Percentiles rank a stretch among this genome's conserved stretches.
Conservation (phyloP, 768 basidiomycete species). For the Symmetrospora coprosmae region DNA sequence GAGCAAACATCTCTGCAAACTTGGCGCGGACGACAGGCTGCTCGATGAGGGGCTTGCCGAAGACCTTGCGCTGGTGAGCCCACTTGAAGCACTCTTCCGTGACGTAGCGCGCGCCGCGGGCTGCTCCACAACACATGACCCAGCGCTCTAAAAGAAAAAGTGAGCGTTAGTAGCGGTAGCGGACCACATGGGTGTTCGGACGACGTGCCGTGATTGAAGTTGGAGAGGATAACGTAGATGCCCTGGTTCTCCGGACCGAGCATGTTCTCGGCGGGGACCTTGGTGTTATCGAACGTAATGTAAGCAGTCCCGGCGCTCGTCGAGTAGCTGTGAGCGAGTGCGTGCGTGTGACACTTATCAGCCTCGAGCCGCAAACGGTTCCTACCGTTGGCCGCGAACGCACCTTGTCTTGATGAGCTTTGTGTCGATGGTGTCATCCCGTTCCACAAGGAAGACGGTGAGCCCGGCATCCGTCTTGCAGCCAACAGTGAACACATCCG, state of each 20-base stretch:
- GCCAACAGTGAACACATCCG: slow-evolving; percentile 52
- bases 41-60: slow-evolving; percentile 66
- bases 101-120: slow-evolving; percentile 56
- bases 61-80: slow-evolving; percentile 75
- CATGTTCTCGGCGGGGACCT: slow-evolving; percentile 74
- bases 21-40: slow-evolving; percentile 76
- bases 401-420: slow-evolving; percentile 72
- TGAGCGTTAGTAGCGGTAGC: too few species aligned
- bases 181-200: too few species aligned
- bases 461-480: slow-evolving; percentile 57
- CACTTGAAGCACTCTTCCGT: slow-evolving; percentile 84
- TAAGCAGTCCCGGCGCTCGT: slow-evolving; percentile 51
- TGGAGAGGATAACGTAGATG: slow-evolving; percentile 41
- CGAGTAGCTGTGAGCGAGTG: too few species aligned
- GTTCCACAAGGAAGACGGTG: slow-evolving; percentile 73
- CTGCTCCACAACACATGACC: slow-evolving; percentile 30
- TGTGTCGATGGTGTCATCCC: slow-evolving; percentile 65
- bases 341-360: too few species aligned
- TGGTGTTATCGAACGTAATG: slow-evolving; percentile 69
- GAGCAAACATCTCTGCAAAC: slow-evolving; percentile 74
- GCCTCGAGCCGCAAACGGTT: too few species aligned
- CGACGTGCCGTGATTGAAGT: slow-evolving; percentile 94
- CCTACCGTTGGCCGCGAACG: too few species aligned
- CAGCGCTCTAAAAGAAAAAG: too few species aligned
- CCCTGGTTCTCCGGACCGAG: slow-evolving; percentile 69